Evolutionary conservation across 495 filamentous ascomycete genomes (phyloP).

Genomic region (Xylaria palmicola): DNA sequence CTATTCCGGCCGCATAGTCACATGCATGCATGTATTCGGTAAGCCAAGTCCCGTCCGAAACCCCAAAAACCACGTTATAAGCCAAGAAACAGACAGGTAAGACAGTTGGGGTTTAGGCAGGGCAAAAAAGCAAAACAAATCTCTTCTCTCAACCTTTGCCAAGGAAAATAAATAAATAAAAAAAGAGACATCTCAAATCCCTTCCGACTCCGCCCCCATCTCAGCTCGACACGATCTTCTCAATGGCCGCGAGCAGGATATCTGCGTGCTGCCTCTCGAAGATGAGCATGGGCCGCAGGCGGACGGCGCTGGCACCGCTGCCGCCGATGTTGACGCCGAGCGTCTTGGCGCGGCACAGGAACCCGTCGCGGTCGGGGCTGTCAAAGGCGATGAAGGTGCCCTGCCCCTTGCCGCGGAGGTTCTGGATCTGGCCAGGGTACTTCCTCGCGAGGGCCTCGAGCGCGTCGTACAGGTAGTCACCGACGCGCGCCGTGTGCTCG

Average conservation of each 20-base stretch:
- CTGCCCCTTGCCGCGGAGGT: conserved; percentile 89
- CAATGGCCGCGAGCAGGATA: conserved; percentile 55
- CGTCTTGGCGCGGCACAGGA: conserved; percentile 77
- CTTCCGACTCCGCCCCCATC: background rate
- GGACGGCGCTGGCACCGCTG: conserved; percentile 73
- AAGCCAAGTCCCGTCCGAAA: too few relatives aligned
- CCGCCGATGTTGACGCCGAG: conserved; percentile 94
- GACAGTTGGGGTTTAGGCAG: too few relatives aligned
- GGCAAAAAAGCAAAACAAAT: too few relatives aligned
- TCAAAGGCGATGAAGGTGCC: conserved; percentile 99
- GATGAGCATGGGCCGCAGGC: conserved; percentile 91
- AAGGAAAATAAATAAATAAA: too few relatives aligned
- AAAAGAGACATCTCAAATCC: too few relatives aligned
- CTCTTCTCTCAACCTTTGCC: too few relatives aligned
- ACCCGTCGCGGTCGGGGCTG: conserved; percentile 77
- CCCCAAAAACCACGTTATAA: too few relatives aligned
- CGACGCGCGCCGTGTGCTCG: conserved; percentile 73
- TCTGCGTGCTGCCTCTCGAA: conserved; percentile 91
- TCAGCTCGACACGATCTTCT: conserved; percentile 64
- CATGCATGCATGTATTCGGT: too few relatives aligned
- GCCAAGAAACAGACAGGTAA: too few relatives aligned
- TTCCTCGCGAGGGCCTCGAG: conserved; percentile 67
- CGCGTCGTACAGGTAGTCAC: conserved; percentile 76
- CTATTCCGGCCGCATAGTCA: too few relatives aligned
- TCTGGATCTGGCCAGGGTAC: conserved; percentile 82